Base-by-base conservation (phyloP, 768 basidiomycete genomes). In the Cystofilobasidium macerans region DNA sequence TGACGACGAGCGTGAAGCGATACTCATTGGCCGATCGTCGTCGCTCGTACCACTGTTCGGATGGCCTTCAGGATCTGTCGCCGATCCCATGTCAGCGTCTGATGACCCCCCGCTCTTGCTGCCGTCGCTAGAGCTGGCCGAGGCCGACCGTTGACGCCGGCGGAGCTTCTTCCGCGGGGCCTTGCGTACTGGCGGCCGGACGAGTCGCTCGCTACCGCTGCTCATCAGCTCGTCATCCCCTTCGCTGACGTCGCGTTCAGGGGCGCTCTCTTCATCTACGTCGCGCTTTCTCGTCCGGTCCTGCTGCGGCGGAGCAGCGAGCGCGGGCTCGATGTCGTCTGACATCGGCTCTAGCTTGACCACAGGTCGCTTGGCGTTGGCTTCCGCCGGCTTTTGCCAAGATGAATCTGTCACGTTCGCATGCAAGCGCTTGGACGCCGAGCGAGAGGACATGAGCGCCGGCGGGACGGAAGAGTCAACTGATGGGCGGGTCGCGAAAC, bases 341-440 rank as follows among this genome's bases (percentile, higher is more conserved):
- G 51, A 54, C 28, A 32, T 20, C 3, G 51, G 51, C 51, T 54
- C 51, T 30, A 30, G 51, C 51, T 54, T 54, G 51, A 54, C 51
- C 51, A 30, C 32, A 30, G 32, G 8, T 11, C 51, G 51, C 51
- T 54, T 54, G 5, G 3, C 51, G 51, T 28, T 14, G 28, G 22
- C 28, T 18, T 28, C 51, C 11, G 51, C 3, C 5, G 16, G 28
- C 9, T 14, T 14, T 13, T 11, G 3, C 13, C 11, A 30, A 1
- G 51, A 54, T 3, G 14, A 18, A 30, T 5, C 51, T 11, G 51
- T 13, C 9, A 30, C 28, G 7, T 16, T 6, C 28, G 51, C 32
- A 3, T 32, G 51, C 26, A 30, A 47, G 45, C 45, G 45, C 45
- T 47, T 47, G 45, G 22, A 2, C 5, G 45, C 3, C 22, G 45